Conservation (phyloP, 164 flowering plant genomes). For the Warburgia ugandensis region DNA sequence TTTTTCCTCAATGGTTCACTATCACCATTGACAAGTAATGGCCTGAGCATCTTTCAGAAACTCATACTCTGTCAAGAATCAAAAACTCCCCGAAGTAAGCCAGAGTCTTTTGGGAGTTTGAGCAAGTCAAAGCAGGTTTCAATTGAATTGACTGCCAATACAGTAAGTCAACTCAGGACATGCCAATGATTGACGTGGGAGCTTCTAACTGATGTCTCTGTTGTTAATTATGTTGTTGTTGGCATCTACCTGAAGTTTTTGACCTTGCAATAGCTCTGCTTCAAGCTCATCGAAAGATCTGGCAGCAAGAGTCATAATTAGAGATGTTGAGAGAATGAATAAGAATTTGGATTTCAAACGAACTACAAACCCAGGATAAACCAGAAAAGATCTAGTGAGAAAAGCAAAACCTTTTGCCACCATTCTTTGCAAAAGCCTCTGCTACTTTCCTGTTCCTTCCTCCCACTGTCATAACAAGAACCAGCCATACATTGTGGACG, state of each 20-base stretch:
- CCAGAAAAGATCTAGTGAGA: not conserved
- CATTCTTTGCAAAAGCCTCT: conserved; percentile 82
- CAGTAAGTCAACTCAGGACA: not conserved
- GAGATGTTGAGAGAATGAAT: not conserved
- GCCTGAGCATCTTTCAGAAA: no score
- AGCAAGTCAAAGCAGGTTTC: not conserved
- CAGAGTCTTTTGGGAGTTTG: no score
- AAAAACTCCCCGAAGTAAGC: no score
- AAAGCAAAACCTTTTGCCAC: conserved; percentile 65
- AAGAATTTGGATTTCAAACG: not conserved
- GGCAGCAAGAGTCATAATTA: conserved; percentile 9
- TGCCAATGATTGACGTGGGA: no score
- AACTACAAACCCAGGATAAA: not conserved
- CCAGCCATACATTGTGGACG: not conserved
- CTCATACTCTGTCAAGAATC: no score
- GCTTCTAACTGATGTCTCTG: no score
- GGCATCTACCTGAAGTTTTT: conserved; percentile 73
- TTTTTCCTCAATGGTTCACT: no score
- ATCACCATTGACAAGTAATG: no score
- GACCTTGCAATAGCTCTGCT: conserved; percentile 93
- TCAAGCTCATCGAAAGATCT: conserved; percentile 96
- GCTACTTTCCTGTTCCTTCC: conserved; percentile 98
- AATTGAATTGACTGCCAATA: not conserved
- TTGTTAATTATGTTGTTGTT: not conserved
- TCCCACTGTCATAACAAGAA: conserved; percentile 55